phyloP scores from a whole-genome alignment of 1,284 basidiomycete genomes.

The Trichosporon sp. region DNA sequence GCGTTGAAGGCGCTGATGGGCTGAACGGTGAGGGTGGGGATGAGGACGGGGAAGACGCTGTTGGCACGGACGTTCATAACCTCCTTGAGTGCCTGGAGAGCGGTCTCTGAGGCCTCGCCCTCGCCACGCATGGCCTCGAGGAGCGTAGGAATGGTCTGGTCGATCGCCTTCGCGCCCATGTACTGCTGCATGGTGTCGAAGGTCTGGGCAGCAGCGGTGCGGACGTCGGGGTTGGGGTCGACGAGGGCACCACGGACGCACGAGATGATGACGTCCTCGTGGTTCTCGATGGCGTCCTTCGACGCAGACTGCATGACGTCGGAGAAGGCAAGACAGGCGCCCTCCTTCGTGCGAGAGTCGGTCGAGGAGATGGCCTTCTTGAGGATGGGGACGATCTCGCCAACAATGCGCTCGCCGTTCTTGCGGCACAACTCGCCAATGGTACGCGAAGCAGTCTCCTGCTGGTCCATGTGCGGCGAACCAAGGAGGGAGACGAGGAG shows the following conservation, averaged over 20 bases:
- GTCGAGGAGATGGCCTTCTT: conserved; percentile 65
- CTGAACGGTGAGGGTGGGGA: conserved; percentile 82
- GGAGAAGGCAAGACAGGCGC: conserved; percentile 79
- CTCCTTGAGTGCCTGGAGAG: conserved; percentile 81
- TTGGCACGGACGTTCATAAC: conserved; percentile 92
- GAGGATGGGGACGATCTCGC: conserved; percentile 75
- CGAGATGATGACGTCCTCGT: conserved; percentile 84
- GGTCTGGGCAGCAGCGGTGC: conserved; percentile 84
- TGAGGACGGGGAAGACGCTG: conserved; percentile 96
- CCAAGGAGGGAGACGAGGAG: conserved; percentile 73
- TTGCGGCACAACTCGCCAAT: conserved; percentile 87
- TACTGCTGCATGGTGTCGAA: conserved; percentile 92
- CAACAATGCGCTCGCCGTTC: conserved; percentile 88
- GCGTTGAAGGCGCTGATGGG: conserved; percentile 96
- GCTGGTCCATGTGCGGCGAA: conserved; percentile 74
- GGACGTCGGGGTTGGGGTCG: conserved; percentile 80
- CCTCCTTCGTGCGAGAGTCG: conserved; percentile 73
- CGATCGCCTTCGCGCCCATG: conserved; percentile 80
- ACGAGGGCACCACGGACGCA: conserved; percentile 82
- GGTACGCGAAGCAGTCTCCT: conserved; percentile 88
- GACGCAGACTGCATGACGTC: conserved; percentile 88
- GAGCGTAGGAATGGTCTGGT: conserved; percentile 92
- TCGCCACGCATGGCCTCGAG: conserved; percentile 87
- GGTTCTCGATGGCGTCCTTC: conserved; percentile 78
- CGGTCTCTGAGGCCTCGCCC: conserved; percentile 88